phyloP scores from a whole-genome alignment of 306 rosid genomes.

The Medicago lupulina region DNA sequence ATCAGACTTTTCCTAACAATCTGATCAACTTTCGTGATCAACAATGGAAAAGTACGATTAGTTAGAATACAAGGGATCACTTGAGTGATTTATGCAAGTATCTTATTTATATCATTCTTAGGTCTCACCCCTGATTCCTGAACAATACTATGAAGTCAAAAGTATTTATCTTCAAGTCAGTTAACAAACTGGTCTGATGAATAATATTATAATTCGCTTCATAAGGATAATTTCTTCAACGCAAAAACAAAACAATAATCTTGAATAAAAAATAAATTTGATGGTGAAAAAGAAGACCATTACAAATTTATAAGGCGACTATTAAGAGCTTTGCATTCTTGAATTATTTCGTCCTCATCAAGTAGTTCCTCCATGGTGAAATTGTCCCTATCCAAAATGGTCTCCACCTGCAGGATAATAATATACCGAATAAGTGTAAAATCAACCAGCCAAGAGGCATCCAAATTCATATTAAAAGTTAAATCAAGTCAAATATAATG shows the following conservation, averaged over 20 bases:
- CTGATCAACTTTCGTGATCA: too few species aligned
- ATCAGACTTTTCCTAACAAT: too few species aligned
- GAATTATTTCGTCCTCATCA: slow-evolving; percentile 97
- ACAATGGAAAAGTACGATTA: too few species aligned
- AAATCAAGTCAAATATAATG: slow-evolving; percentile 11
- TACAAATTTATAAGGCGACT: slow-evolving; percentile 98
- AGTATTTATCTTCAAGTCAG: slow-evolving; percentile 32
- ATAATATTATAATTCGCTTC: slow-evolving; percentile 27
- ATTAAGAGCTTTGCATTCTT: slow-evolving; percentile 98
- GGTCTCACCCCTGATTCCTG: slow-evolving; percentile 10
- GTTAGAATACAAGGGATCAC: slow-evolving; percentile 12
- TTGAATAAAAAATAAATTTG: slow-evolving; percentile 25
- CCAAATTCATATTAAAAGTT: slow-evolving; percentile 11
- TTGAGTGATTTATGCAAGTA: slow-evolving; percentile 21
- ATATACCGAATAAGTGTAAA: slow-evolving; percentile 38
- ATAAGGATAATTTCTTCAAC: slow-evolving; percentile 23
- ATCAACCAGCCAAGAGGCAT: neutral
- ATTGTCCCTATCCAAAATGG: slow-evolving; percentile 90
- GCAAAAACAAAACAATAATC: slow-evolving; percentile 16
- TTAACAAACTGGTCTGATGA: neutral
- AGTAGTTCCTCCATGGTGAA: slow-evolving; percentile 92
- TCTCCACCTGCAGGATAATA: slow-evolving; percentile 79
- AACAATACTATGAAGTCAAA: slow-evolving; percentile 16
- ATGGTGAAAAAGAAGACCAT: slow-evolving; percentile 45
- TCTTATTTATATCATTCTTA: slow-evolving; percentile 27